Evolutionary conservation across 2,329 filamentous ascomycete species (phyloP).

Genomic region (Colletotrichum destructivum): DNA sequence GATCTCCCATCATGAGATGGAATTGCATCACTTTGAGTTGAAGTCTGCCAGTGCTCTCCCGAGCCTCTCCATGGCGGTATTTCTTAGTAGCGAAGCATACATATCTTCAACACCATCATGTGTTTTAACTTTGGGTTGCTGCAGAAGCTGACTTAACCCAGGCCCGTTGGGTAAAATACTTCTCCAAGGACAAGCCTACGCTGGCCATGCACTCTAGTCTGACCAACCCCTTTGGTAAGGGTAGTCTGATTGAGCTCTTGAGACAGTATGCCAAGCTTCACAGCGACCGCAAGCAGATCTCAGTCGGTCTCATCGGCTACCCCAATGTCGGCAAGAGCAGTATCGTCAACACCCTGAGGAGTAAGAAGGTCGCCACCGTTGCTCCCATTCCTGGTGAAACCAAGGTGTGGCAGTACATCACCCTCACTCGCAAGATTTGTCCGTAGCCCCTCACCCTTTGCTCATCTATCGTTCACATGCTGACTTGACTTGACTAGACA

Average conservation of each 20-base stretch:
- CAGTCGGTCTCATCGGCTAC: constrained; percentile 83
- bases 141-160: constrained; percentile 59
- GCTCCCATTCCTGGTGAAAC: constrained; percentile 97
- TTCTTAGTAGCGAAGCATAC: constrained; percentile 99
- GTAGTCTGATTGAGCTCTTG: constrained; percentile 90
- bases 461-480: not conserved
- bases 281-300: constrained; percentile 92
- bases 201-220: constrained; percentile 95
- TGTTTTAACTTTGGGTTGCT: constrained; percentile 35
- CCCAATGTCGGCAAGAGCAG: constrained; percentile 97
- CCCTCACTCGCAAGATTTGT: constrained; percentile 89
- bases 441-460: not conserved
- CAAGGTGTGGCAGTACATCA: constrained; percentile 98
- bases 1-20: constrained; percentile 80
- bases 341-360: constrained; percentile 95
- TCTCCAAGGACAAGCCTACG: constrained; percentile 94
- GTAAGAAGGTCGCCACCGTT: constrained; percentile 94
- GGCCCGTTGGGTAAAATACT: constrained; percentile 91
- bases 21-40: constrained; percentile 98
- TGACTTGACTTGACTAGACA: constrained; percentile 55
- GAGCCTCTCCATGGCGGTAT: constrained; percentile 71
- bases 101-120: constrained; percentile 51
- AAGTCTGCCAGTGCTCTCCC: constrained; percentile 78
- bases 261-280: constrained; percentile 94
- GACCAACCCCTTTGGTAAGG: constrained; percentile 97